Evolutionary conservation across 768 basidiomycete genomes (phyloP), one percentile per base, ranked within the genome.

Genomic region (Pleurotus tuoliensis): DNA sequence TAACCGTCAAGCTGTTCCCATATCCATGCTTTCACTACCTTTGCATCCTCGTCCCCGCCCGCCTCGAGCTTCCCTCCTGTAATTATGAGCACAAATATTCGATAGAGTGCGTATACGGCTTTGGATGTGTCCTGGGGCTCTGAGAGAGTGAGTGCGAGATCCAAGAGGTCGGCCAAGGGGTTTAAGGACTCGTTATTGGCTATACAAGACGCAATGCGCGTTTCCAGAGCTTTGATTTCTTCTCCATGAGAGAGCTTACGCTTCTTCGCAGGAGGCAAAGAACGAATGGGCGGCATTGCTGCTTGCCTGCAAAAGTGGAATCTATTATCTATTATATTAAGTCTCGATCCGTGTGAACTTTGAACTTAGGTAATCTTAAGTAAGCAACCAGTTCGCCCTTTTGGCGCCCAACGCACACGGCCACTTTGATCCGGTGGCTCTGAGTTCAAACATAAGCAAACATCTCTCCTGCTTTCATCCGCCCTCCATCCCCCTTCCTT

Each of bases 51-150:
- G 34, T 81, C 74, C 13, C 76, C 77, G 25, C 74, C 72, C 34
- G 72, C 54, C 37, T 74, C 74, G 12, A 93, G 71, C 59, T 84
- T 82, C 2, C 84, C 82, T 27, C 77, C 76, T 3, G 76, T 67
- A 47, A 93, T 78, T 37, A 90, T 71, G 18, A 78, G 62, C 7
- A 89, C 82, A 66, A 92, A 94, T 11, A 87, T 76, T 39, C 94
- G 75, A 68, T 96, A 94, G 4, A 90, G 68, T 0, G 92, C 87
- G 70, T 93, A 96, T 15, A 94, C 79, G 1, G 82, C 86, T 66
- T 89, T 93, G 15, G 76, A 88, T 13, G 84, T 80, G 25, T 82
- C 77, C 60, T 78, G 77, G 0, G 89, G 73, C 40, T 83, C 78
- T 41, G 73, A 63, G 1, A 77, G 67, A 15, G 72, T 67, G 27